Evolutionary conservation across 768 basidiomycete genomes (phyloP), one percentile per base, ranked within the genome.

Genomic region (Lentinus brumalis): DNA sequence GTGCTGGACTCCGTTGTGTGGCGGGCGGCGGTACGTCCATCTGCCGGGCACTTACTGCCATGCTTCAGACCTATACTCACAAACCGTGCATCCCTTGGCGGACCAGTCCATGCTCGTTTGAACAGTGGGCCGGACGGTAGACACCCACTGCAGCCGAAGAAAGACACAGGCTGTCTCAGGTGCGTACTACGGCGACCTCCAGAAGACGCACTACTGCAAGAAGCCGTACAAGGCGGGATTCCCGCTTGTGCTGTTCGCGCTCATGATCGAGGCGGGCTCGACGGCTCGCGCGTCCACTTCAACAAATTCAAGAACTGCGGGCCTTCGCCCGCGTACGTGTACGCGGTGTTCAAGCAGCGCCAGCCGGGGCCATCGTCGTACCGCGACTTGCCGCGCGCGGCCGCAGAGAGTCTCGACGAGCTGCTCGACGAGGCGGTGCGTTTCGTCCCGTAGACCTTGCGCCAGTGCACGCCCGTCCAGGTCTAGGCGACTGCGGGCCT

Each of bases 251-350:
- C 93, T 94, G 72, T 99, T 92, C 74, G 95, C 94, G 0, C 83
- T 98, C 69, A 97, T 98, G 88, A 92, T 98, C 76, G 97, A 99
- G 73, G 96, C 97, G 0, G 97, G 97, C 26, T 98, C 96, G 16
- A 97, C 95, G 0, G 97, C 18, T 97, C 96, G 0, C 86, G 97
- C 16, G 95, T 98, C 69, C 97, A 99, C 81, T 83, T 98, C 32
- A 98, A 98, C 87, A 98, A 97, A 72, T 98, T 98, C 85, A 83
- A 96, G 81, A 88, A 94, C 78, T 95, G 94, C 78, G 79, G 80
- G 0, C 73, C 87, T 0, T 84, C 89, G 0, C 87, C 94, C 1
- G 71, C 79, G 21, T 92, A 91, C 75, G 96, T 98, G 72, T 95
- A 95, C 78, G 97, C 98, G 71, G 89, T 91, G 7, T 98, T 98